These are phyloP conservation scores for Calvatia gigantea DNA, from an alignment of 768 basidiomycete species.

Conservation along the genomic window DNA sequence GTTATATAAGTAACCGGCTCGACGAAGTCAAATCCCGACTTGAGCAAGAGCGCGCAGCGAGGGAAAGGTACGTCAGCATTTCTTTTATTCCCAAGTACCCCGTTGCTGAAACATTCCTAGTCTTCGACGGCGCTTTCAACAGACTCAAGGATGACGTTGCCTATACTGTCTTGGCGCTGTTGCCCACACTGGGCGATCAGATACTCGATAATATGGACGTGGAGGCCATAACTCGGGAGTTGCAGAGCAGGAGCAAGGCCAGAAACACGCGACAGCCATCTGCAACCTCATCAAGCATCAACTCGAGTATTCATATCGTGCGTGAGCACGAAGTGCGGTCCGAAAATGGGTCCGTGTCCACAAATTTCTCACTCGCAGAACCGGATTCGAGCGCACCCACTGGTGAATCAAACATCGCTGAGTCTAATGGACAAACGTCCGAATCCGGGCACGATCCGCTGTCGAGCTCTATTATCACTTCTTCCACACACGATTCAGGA, in stretches of 20 bases:
- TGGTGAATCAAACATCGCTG: neutral
- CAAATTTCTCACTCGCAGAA: slow-evolving; percentile 2
- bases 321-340: slow-evolving; percentile 30
- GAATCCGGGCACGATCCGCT: neutral
- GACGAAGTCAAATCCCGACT: slow-evolving; percentile 65
- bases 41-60: slow-evolving; percentile 56
- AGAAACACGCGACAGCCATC: slow-evolving; percentile 7
- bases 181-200: slow-evolving; percentile 63
- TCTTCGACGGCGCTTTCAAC: slow-evolving; percentile 66
- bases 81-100: neutral
- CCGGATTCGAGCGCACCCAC: slow-evolving; percentile 7
- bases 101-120: slow-evolving; percentile 30
- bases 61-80: slow-evolving; percentile 57
- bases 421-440: neutral
- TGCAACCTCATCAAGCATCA: slow-evolving; percentile 19
- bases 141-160: slow-evolving; percentile 75
- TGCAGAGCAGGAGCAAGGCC: slow-evolving; percentile 30
- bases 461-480: neutral
- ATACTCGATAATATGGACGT: slow-evolving; percentile 76
- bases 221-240: slow-evolving; percentile 59
- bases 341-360: slow-evolving; percentile 35
- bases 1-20: slow-evolving; percentile 58
- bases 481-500: neutral
- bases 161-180: slow-evolving; percentile 68
- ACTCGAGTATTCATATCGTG: slow-evolving; percentile 34